These are phyloP conservation scores for Ceratobasidium sp. DNA, from an alignment of 1,284 basidiomycete genomes.

Conservation along the genomic window DNA sequence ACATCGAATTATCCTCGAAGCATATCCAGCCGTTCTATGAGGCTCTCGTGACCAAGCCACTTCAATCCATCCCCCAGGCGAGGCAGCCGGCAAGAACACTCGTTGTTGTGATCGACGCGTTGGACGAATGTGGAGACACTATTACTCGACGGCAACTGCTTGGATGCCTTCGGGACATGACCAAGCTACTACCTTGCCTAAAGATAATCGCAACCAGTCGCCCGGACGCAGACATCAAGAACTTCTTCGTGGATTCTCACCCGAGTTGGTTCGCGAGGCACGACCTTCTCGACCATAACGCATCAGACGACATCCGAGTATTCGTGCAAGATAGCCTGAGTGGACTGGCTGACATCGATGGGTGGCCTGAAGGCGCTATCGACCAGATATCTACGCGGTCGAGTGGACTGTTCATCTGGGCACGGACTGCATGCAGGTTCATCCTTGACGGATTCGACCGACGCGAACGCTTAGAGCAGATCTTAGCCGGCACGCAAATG, in stretches of 20 bases:
- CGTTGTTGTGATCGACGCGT: slow-evolving; percentile 36
- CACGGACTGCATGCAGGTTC: slow-evolving; percentile 10
- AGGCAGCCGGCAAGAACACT: neutral
- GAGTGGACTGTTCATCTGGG: slow-evolving; percentile 38
- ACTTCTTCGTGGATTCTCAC: neutral
- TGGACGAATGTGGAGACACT: slow-evolving; percentile 31
- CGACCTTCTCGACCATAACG: neutral
- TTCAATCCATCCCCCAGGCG: neutral
- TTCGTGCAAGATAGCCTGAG: neutral
- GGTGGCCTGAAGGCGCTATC: neutral
- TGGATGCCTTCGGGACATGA: neutral
- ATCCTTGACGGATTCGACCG: neutral
- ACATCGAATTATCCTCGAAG: neutral
- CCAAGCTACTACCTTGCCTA: neutral
- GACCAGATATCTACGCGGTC: neutral
- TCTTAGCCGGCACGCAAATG: neutral
- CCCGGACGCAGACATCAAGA: slow-evolving; percentile 12
- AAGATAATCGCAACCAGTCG: slow-evolving; percentile 45
- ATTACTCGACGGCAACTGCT: neutral
- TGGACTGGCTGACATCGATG: neutral
- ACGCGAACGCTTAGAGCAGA: neutral
- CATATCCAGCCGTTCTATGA: neutral
- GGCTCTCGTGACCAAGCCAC: neutral
- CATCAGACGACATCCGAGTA: neutral
- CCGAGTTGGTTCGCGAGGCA: neutral